Conservation (phyloP, 2,329 filamentous ascomycete genomes). For the Cladophialophora immunda region DNA sequence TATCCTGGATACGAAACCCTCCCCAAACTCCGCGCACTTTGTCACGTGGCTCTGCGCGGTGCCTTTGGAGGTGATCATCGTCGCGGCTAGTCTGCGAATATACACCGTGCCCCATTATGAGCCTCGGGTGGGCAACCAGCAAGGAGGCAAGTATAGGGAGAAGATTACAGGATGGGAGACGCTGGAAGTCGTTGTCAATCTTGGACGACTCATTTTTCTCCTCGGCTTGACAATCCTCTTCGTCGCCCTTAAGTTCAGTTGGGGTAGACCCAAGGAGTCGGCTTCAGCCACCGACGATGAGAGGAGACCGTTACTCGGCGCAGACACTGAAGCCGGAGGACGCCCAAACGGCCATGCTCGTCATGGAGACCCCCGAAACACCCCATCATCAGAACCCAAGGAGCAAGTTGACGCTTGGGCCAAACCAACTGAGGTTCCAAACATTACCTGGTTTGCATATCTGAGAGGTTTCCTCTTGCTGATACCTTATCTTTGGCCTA, state of each 20-base stretch:
- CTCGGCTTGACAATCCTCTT: constrained; percentile 69
- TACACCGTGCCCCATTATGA: constrained; percentile 74
- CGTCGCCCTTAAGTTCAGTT: constrained; percentile 59
- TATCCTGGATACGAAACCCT: constrained; percentile 81
- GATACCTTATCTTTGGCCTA: constrained; percentile 96
- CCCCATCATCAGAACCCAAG: constrained; percentile 40
- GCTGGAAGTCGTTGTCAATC: constrained; percentile 62
- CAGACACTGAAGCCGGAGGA: constrained; percentile 48
- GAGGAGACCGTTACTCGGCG: constrained; percentile 52
- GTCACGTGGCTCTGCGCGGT: constrained; percentile 79
- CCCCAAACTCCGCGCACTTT: constrained; percentile 81
- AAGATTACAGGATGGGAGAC: constrained; percentile 54
- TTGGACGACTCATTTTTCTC: constrained; percentile 73
- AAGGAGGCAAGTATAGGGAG: constrained; percentile 52
- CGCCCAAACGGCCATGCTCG: constrained; percentile 56
- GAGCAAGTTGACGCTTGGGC: constrained; percentile 70
- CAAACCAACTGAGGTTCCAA: constrained; percentile 83
- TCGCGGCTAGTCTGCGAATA: constrained; percentile 72
- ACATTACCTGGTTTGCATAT: constrained; percentile 96
- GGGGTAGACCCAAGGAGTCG: constrained; percentile 45
- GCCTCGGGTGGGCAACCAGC: constrained; percentile 61
- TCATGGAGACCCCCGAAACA: constrained; percentile 53
- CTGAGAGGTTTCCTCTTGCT: constrained; percentile 90
- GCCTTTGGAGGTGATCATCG: constrained; percentile 76
- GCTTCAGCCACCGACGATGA: constrained; percentile 51